Percentiles rank a stretch among this genome's conserved stretches.
phyloP scores from a whole-genome alignment of 345 rosid species.

The Cardamine occulta region DNA sequence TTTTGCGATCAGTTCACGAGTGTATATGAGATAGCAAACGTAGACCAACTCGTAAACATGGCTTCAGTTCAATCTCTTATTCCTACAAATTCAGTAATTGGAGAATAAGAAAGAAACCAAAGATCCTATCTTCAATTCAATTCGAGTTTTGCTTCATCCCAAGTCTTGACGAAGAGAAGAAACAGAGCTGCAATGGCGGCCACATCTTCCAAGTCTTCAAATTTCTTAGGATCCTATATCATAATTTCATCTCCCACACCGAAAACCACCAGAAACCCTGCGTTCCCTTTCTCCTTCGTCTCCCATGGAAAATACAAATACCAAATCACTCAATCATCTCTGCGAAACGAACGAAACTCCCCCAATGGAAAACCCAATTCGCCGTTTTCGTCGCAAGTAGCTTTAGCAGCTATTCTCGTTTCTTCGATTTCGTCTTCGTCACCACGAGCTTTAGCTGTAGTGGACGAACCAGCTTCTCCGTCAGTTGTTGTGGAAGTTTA shows the following conservation, averaged over 20 bases:
- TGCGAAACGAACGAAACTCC: slow-evolving; percentile 2
- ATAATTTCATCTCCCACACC: slow-evolving; percentile 38
- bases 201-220: slow-evolving; percentile 19
- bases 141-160: background rate
- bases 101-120: background rate
- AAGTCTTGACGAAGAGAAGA: slow-evolving; percentile 1
- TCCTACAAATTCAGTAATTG: background rate
- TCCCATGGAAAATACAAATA: slow-evolving; percentile 32
- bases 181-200: slow-evolving; percentile 32
- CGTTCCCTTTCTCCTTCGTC: slow-evolving; percentile 36
- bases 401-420: slow-evolving; percentile 57
- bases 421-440: slow-evolving; percentile 46
- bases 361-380: slow-evolving; percentile 37
- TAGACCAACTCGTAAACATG: background rate
- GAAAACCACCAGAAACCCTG: slow-evolving; percentile 20
- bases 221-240: slow-evolving; percentile 27
- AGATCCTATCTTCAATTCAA: background rate
- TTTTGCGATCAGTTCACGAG: background rate
- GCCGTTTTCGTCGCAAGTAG: slow-evolving; percentile 38
- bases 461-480: slow-evolving; percentile 45
- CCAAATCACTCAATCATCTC: slow-evolving; percentile 36
- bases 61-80: background rate
- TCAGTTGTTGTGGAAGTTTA: slow-evolving; percentile 48
- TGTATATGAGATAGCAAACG: slow-evolving; percentile 1
- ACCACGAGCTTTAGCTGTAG: slow-evolving; percentile 62